phyloP scores from a whole-genome alignment of 306 rosid species.

The Prosopis cineraria region DNA sequence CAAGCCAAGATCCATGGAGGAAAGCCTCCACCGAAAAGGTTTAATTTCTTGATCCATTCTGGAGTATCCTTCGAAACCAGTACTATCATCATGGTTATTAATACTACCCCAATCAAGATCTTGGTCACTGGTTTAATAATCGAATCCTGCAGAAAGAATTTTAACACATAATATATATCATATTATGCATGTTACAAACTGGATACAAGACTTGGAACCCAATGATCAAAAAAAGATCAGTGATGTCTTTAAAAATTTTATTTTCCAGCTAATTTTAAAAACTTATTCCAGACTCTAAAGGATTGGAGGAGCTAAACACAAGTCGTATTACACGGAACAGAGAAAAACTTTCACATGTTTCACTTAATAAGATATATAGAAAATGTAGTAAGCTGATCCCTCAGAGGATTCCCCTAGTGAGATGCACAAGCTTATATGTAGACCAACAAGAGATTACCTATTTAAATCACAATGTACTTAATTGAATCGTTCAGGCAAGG shows the following conservation, averaged over 20 bases:
- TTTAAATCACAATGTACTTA: neutral
- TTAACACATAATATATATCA: neutral
- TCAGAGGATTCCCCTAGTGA: neutral
- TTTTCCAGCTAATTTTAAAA: too few relatives aligned
- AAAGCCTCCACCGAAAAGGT: constrained; percentile 58
- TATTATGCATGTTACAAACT: neutral
- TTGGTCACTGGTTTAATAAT: constrained; percentile 71
- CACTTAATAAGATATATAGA: neutral
- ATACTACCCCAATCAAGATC: constrained; percentile 72
- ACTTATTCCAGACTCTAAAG: neutral
- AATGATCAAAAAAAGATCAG: neutral
- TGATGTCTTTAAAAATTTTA: neutral
- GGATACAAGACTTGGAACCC: neutral
- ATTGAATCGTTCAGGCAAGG: neutral
- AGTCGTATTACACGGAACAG: constrained; percentile 2
- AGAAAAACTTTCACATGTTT: constrained; percentile 8
- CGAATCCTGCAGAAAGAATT: constrained; percentile 65
- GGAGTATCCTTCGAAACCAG: constrained; percentile 61
- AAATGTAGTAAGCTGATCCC: neutral
- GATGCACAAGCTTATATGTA: neutral
- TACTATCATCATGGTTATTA: constrained; percentile 62
- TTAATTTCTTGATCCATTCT: constrained; percentile 65
- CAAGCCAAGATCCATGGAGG: constrained; percentile 94
- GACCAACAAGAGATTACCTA: neutral
- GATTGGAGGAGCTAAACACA: neutral